Evolutionary conservation across 208 protist species (phyloP).

Genomic region (Naegleria lovaniensis): DNA sequence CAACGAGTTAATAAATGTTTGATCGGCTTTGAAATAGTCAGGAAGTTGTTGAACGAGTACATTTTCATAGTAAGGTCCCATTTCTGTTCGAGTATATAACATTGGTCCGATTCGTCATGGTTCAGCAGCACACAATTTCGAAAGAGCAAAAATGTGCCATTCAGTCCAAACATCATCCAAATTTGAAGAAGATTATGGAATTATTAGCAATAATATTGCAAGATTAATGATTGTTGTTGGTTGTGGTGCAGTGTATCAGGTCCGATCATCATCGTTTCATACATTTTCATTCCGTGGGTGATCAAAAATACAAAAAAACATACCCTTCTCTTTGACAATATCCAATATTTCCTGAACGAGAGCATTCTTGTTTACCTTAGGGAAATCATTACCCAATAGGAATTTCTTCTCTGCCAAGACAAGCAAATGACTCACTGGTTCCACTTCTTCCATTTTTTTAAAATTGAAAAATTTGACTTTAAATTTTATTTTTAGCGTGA

Average conservation of each 20-base stretch:
- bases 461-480: not conserved
- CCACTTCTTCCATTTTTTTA: not conserved
- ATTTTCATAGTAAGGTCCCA: slow-evolving; percentile 18
- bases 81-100: not conserved
- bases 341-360: not conserved
- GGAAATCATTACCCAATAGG: not conserved
- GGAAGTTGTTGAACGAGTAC: not conserved
- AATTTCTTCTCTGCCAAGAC: not conserved
- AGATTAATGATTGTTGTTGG: not conserved
- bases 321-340: slow-evolving; percentile 25
- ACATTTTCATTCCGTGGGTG: not conserved
- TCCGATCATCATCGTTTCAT: not conserved
- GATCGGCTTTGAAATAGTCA: not conserved
- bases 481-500: not conserved
- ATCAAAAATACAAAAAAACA: too few species aligned
- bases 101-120: too few species aligned
- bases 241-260: too few species aligned
- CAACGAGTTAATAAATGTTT: slow-evolving; percentile 52
- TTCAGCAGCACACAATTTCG: too few species aligned
- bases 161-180: not conserved
- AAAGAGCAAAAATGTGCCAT: too few species aligned
- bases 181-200: not conserved
- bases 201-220: not conserved
- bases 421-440: not conserved
- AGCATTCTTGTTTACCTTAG: not conserved